These are phyloP conservation scores for Solanum tacnaense DNA, from an alignment of 257 asterid species.

Conservation along the genomic window DNA sequence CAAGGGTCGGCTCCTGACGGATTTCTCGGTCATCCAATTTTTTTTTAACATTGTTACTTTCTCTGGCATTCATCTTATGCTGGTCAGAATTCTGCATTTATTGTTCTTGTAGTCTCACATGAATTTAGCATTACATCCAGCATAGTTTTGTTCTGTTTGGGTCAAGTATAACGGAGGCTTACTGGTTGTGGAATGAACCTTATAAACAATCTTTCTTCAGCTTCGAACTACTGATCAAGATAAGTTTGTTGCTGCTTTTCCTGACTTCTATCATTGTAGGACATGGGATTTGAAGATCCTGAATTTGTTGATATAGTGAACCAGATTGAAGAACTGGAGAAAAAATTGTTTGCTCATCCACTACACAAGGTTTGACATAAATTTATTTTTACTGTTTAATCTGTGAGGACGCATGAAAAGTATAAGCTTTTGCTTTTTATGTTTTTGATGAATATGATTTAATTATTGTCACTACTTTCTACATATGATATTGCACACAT, in stretches of 20 bases:
- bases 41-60: background rate
- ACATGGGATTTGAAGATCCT: conserved; percentile 79
- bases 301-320: conserved; percentile 64
- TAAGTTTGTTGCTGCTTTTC: background rate
- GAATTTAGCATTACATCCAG: background rate
- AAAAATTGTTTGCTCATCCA: conserved; percentile 67
- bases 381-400: background rate
- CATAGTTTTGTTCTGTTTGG: background rate
- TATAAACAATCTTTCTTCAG: background rate
- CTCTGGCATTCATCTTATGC: background rate
- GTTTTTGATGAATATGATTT: background rate
- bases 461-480: background rate
- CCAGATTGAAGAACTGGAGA: conserved; percentile 79
- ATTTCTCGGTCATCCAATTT: background rate
- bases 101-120: background rate
- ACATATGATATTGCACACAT: background rate
- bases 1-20: background rate
- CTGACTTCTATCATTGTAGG: conserved; percentile 31
- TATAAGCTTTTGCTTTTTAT: background rate
- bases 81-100: background rate
- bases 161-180: background rate
- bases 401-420: background rate
- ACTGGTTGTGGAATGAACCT: background rate
- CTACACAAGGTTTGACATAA: conserved; percentile 50
- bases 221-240: background rate